These are phyloP conservation scores for Scortechinia acanthostroma DNA, from an alignment of 2,329 filamentous ascomycete species.

Conservation along the genomic window DNA sequence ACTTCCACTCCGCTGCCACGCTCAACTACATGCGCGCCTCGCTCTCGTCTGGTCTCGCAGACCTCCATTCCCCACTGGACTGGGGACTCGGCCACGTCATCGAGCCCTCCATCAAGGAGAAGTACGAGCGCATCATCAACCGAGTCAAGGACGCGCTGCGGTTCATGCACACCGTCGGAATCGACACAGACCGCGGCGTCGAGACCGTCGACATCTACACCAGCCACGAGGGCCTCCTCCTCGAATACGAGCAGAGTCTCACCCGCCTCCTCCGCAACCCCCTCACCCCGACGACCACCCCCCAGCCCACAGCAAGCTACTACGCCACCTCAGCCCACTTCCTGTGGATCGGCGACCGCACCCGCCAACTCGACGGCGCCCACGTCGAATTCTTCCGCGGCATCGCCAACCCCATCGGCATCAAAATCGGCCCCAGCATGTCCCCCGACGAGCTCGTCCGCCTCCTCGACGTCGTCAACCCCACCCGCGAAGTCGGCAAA, in stretches of 20 bases:
- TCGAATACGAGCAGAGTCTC: conserved; percentile 88
- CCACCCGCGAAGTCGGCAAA: conserved; percentile 74
- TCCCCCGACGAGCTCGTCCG: conserved; percentile 67
- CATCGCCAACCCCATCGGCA: conserved; percentile 88
- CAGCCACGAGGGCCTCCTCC: conserved; percentile 84
- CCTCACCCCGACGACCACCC: conserved; percentile 32
- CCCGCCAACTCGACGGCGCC: conserved; percentile 82
- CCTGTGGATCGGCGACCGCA: conserved; percentile 96
- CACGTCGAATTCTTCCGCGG: conserved; percentile 98
- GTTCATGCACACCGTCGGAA: conserved; percentile 90
- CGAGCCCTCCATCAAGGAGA: conserved; percentile 73
- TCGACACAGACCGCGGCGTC: conserved; percentile 75
- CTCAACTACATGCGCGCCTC: conserved; percentile 86
- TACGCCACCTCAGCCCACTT: conserved; percentile 96
- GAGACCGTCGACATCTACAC: conserved; percentile 93
- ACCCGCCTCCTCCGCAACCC: conserved; percentile 61
- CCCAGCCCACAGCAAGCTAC: conserved; percentile 34
- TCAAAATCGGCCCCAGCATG: conserved; percentile 91
- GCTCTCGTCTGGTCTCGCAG: conserved; percentile 80
- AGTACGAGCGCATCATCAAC: conserved; percentile 77
- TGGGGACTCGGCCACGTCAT: conserved; percentile 90
- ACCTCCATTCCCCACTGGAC: conserved; percentile 86
- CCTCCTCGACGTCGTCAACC: conserved; percentile 81
- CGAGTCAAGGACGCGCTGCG: conserved; percentile 85
- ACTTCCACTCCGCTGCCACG: conserved; percentile 91